phyloP scores from a whole-genome alignment of 148 eudicot genomes.

The Dianthus caryophyllus region DNA sequence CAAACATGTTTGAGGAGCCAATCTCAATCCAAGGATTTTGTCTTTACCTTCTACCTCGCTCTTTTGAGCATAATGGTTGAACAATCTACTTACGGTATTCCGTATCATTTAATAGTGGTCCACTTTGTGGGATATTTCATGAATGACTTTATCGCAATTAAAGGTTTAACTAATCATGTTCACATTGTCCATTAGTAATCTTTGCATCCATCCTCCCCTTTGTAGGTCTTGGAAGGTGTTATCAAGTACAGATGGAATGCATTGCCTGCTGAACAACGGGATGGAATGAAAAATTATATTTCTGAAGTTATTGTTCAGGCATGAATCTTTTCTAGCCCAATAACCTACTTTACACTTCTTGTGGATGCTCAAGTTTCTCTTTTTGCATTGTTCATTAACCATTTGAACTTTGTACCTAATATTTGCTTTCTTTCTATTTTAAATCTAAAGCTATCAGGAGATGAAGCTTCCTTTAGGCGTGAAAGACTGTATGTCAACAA shows the following conservation, averaged over 20 bases:
- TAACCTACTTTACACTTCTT: too few relatives aligned
- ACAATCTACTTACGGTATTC: neutral
- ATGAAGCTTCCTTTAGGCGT: constrained; percentile 75
- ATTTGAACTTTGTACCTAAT: neutral
- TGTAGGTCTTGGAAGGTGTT: constrained; percentile 91
- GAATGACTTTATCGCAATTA: neutral
- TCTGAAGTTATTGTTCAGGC: constrained; percentile 98
- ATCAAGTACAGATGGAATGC: constrained; percentile 98
- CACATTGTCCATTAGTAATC: neutral
- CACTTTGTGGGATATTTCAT: neutral
- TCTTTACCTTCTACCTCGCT: neutral
- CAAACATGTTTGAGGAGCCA: neutral
- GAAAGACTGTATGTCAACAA: constrained; percentile 95
- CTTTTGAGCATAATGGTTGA: neutral
- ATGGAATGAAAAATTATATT: constrained; percentile 96
- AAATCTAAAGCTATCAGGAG: constrained; percentile 66
- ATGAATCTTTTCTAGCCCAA: neutral
- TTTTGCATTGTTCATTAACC: neutral
- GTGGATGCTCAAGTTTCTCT: neutral
- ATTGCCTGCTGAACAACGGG: constrained; percentile 83
- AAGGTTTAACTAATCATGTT: neutral
- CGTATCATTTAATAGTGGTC: neutral
- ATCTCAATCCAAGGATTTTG: neutral
- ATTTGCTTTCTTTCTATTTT: neutral
- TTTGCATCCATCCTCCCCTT: neutral